These are phyloP conservation scores for Trichomonascus vanleenenianus DNA, from an alignment of 805 yeast species.

Conservation along the genomic window DNA sequence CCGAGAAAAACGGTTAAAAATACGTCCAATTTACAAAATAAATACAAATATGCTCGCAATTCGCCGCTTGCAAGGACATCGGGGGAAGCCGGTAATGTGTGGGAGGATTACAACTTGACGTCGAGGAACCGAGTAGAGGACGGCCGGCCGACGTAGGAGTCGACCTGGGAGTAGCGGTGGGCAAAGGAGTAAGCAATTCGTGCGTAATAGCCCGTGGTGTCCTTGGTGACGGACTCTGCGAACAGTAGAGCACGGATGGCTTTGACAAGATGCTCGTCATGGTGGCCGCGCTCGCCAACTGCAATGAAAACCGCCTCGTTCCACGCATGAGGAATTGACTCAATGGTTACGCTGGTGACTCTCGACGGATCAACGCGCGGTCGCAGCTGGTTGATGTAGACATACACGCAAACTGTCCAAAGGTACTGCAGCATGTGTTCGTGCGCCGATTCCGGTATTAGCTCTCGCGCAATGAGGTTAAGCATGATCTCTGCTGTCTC, in stretches of 20 bases:
- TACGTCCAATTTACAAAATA: no score
- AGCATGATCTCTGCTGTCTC: slow-evolving; percentile 19
- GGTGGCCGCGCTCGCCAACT: neutral
- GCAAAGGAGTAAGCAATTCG: slow-evolving; percentile 16
- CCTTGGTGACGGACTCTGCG: slow-evolving; percentile 12
- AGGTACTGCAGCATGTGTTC: slow-evolving; percentile 7
- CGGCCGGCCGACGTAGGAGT: neutral
- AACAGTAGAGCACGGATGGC: slow-evolving; percentile 19
- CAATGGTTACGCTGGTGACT: slow-evolving; percentile 4
- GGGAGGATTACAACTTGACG: no score
- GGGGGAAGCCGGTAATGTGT: no score
- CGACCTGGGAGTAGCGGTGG: neutral
- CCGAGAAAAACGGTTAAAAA: no score
- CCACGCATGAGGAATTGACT: slow-evolving; percentile 10
- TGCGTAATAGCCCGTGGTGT: slow-evolving; percentile 15
- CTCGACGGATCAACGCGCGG: slow-evolving; percentile 13
- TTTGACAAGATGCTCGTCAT: slow-evolving; percentile 17
- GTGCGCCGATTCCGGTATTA: slow-evolving; percentile 12
- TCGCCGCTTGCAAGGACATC: no score
- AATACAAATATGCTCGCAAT: no score
- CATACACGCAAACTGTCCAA: slow-evolving; percentile 14
- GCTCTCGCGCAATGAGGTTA: slow-evolving; percentile 1
- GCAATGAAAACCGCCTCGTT: slow-evolving; percentile 7
- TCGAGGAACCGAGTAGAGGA: neutral
- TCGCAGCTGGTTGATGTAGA: slow-evolving; percentile 16